Base-by-base conservation (phyloP, 164 flowering plant species). In the Annona cherimola region DNA sequence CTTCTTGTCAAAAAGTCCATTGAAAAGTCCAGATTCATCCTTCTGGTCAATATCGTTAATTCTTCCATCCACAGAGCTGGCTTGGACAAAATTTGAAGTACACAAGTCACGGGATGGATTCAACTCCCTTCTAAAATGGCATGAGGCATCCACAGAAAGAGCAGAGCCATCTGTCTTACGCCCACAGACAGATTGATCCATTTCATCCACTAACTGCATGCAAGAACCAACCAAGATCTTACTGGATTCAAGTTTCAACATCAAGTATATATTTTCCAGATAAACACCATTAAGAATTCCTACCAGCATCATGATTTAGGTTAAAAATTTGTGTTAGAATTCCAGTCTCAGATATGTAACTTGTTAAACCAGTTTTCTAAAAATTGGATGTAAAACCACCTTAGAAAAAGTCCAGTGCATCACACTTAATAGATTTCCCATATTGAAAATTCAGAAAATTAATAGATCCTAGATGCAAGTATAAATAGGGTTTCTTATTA, bases 141-240 rank as follows among this genome's bases (percentile, higher is more conserved):
- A 16, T 2, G 57, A 50, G 14, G 14, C 57, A 50, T 50, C 57
- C 57, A 50, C 9, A 50, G 14, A 50, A 11, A 50, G 16, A 50
- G 11, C 57, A 50, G 57, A 50, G 57, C 8, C 9, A 50, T 50
- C 11, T 11, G 57, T 9, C 9, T 11, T 50, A 50, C 4, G 14
- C 57, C 57, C 57, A 7, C 14, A 11, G 14, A 50, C 57, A 8
- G 57, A 16, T 16, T 50, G 57, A 11, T 50, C 57, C 14, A 16
- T 50, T 50, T 50, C 78, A 55, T 72, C 73, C 64, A 66, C 69
- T 55, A 69, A 69, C 85, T 86, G 80, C 80, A 79, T 50, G 57
- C 57, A 50, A 50, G 14, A 7, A 50, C 18, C 57, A 9, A 50
- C 9, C 14, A 8, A 50, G 9, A 2, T 50, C 57, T 5, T 50